Base-by-base conservation (phyloP, 352 stramenopile species). In the Pythium aristosporum region DNA sequence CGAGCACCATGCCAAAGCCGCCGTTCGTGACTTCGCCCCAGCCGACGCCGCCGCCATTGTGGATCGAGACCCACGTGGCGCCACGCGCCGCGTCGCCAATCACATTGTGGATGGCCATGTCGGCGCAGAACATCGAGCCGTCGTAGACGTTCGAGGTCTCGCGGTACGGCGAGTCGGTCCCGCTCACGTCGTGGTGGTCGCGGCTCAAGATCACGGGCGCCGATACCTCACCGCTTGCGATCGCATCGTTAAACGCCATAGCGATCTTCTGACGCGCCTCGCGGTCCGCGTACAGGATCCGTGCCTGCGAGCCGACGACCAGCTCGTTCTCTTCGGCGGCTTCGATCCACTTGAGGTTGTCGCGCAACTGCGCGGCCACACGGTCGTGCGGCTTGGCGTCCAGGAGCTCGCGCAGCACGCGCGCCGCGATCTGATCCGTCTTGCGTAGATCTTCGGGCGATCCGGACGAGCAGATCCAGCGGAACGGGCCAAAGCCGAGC, bases 31-130 rank as follows among this genome's bases (percentile, higher is more conserved):
- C 87, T 64, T 96, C 82, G 32, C 88, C 88, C 87, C 88, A 96
- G 66, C 88, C 88, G 37, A 91, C 80, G 28, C 88, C 88, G n/a
- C 88, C 88, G 51, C 88, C 86, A 68, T 96, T 96, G 75, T 96
- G 88, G 65, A 96, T 83, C 28, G 83, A 79, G 28, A 96, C 82
- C 87, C 87, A 96, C 28, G 88, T 96, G 44, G 87, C 85, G 10
- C 88, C 88, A 48, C 88, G 84, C 28, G 87, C 80, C 18, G 85
- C 83, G 66, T 96, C 87, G 9, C 88, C 88, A 28, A 96, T 86
- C 34, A 89, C 85, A 70, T 96, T 96, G 63, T 96, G 88, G 61
- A 96, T 87, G 3, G 88, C 86, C 88, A 96, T 96, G 59, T 96
- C 88, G 20, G 88, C 88, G 39, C 76, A 91, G 73, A 94, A 96